Percentiles rank a stretch among this genome's conserved stretches.
Evolutionary conservation across 805 yeast species (phyloP).

Genomic region (Wickerhamiella lipophila): DNA sequence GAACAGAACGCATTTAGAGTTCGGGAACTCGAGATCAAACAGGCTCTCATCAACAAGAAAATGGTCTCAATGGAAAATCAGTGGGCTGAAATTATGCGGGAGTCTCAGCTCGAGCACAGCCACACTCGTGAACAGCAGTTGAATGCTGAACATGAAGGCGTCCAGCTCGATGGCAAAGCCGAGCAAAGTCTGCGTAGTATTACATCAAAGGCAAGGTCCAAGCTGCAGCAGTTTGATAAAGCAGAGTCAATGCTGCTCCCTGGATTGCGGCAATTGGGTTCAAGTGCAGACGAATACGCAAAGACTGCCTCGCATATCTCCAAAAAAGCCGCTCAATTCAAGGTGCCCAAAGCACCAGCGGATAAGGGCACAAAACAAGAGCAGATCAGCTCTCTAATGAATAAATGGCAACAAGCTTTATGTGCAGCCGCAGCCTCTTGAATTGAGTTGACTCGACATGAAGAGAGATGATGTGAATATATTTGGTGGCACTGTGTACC

Average conservation of each 20-base stretch:
- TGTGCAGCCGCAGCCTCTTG: background rate
- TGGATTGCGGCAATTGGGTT: background rate
- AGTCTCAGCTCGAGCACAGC: background rate
- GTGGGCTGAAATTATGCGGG: background rate
- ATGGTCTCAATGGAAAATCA: background rate
- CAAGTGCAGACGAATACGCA: background rate
- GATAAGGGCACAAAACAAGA: background rate
- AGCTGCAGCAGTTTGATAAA: background rate
- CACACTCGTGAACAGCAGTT: background rate
- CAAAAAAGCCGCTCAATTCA: background rate
- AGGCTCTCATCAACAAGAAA: background rate
- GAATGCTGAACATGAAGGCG: background rate
- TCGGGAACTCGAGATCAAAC: background rate
- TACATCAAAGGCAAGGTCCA: background rate
- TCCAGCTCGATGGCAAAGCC: conserved; percentile 2
- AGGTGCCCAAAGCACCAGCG: background rate
- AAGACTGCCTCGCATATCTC: background rate
- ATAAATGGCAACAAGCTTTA: background rate
- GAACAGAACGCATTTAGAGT: background rate
- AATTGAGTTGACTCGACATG: no score
- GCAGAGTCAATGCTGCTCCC: background rate
- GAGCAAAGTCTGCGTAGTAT: background rate
- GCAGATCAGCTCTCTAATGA: background rate
- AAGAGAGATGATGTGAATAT: no score
- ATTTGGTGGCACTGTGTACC: background rate